Conservation (phyloP, 2,329 filamentous ascomycete genomes). For the Ophiocordyceps camponoti-leonardi region DNA sequence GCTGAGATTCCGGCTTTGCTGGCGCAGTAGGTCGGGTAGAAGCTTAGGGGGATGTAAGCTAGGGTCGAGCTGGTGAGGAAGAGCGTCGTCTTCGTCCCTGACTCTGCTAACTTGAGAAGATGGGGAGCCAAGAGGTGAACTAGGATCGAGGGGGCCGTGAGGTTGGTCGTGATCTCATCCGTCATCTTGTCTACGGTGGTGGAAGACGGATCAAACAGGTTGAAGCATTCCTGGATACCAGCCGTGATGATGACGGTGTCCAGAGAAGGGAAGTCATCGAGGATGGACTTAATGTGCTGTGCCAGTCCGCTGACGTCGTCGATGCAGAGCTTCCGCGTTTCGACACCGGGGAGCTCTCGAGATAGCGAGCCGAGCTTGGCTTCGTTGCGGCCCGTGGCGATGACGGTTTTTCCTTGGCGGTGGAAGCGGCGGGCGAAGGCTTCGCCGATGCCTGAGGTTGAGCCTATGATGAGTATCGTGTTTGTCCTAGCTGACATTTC, state of each 20-base stretch:
- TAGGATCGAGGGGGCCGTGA: background rate
- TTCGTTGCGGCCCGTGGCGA: background rate
- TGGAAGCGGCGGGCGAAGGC: background rate
- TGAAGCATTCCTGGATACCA: background rate
- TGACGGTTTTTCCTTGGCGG: background rate
- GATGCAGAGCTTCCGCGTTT: background rate
- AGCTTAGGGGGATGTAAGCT: background rate
- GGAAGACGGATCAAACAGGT: background rate
- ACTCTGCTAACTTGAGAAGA: background rate
- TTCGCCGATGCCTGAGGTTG: background rate
- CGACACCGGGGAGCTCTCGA: background rate
- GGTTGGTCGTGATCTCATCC: background rate
- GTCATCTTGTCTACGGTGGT: background rate
- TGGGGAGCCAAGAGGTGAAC: background rate
- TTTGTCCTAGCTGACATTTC: background rate
- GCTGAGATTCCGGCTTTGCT: background rate
- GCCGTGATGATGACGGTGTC: background rate
- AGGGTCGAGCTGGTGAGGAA: background rate
- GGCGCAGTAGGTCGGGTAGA: background rate
- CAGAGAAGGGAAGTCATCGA: background rate
- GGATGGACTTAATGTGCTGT: background rate
- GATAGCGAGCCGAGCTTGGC: background rate
- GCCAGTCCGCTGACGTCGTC: background rate
- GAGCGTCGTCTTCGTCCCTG: background rate
- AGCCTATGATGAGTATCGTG: background rate